Evolutionary conservation across 2,329 filamentous ascomycete genomes (phyloP).

Genomic region (Fusarium nematophilum): DNA sequence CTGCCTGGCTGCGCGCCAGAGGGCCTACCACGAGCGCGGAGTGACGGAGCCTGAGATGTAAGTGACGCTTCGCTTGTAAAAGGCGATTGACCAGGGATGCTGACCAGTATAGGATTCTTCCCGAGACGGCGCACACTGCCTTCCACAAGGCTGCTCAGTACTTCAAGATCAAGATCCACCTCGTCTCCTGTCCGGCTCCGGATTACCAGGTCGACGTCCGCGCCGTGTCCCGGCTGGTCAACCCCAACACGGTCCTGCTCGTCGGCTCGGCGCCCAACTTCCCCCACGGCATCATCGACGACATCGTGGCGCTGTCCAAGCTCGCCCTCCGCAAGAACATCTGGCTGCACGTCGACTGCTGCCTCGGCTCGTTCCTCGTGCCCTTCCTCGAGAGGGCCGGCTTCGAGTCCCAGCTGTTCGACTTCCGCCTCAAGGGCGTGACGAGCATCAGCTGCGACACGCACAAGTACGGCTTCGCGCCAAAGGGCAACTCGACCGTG

Average conservation of each 20-base stretch:
- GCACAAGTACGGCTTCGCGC: constrained; percentile 98
- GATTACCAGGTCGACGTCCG: constrained; percentile 84
- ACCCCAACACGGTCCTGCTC: constrained; percentile 91
- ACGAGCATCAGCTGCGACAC: constrained; percentile 97
- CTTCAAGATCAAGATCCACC: constrained; percentile 95
- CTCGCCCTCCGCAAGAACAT: constrained; percentile 83
- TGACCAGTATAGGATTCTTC: constrained; percentile 77
- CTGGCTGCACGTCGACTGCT: constrained; percentile 97
- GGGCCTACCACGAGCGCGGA: constrained; percentile 85
- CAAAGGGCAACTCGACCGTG: constrained; percentile 94
- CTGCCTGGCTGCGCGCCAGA: constrained; percentile 88
- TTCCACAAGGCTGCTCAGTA: constrained; percentile 96
- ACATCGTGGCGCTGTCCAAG: constrained; percentile 86
- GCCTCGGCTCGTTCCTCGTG: constrained; percentile 93
- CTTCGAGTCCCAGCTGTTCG: constrained; percentile 88
- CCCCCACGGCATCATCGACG: constrained; percentile 97
- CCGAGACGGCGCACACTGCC: constrained; percentile 93
- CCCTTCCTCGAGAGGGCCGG: constrained; percentile 94
- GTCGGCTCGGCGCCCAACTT: constrained; percentile 98
- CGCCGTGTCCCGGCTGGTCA: constrained; percentile 85
- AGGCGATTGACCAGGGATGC: constrained; percentile 4
- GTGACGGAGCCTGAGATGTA: constrained; percentile 96
- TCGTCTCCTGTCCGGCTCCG: constrained; percentile 87
- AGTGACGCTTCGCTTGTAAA: constrained; percentile 44
- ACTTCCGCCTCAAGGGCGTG: constrained; percentile 93